Conservation (phyloP, 139 green algal species). For the Trebouxia sp. region DNA sequence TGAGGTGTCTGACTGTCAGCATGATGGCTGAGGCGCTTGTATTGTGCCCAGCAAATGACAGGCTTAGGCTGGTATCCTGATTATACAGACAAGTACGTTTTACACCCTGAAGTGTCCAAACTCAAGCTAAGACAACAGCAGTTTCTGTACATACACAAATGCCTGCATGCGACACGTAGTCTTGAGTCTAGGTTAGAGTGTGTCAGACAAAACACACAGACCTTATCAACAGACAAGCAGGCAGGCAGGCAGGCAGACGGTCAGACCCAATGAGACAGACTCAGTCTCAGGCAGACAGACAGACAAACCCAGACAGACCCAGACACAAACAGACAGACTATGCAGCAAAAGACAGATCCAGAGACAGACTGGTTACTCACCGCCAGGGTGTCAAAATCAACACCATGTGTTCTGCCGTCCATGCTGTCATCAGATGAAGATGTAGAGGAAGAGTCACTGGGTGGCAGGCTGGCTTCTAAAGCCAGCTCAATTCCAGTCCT, state of each 20-base stretch:
- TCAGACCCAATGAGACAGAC: too few species aligned
- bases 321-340: neutral
- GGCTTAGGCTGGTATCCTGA: conserved; percentile 15
- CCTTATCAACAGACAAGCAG: too few species aligned
- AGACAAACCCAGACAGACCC: neutral
- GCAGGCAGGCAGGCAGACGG: too few species aligned
- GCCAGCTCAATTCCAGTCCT: conserved; percentile 6
- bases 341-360: neutral
- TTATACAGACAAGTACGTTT: neutral
- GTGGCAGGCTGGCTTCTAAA: neutral
- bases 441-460: conserved; percentile 20
- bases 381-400: conserved; percentile 8
- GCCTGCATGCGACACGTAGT: too few species aligned
- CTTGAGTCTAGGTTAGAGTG: too few species aligned
- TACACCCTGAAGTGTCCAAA: too few species aligned
- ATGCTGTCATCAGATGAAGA: conserved; percentile 14
- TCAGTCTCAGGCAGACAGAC: too few species aligned
- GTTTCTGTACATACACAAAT: too few species aligned
- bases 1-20: neutral
- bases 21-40: conserved; percentile 17
- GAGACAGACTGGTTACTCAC: neutral
- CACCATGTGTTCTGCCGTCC: neutral
- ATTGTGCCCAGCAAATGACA: conserved; percentile 26
- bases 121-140: too few species aligned
- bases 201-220: too few species aligned